These are phyloP conservation scores for Populus tremula DNA, from an alignment of 345 rosid species.

Conservation along the genomic window DNA sequence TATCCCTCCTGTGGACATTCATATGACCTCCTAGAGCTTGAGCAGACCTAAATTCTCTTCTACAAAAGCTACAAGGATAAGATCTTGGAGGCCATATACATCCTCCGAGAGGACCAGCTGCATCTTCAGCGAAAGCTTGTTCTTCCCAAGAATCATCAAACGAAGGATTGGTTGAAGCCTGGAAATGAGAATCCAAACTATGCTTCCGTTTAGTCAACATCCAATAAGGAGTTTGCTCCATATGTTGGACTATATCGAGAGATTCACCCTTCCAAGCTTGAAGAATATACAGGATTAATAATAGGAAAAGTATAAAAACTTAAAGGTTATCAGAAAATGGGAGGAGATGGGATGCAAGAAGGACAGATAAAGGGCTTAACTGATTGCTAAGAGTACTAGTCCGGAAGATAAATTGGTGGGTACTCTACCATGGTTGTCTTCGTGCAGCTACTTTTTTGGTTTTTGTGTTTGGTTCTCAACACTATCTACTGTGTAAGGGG, in stretches of 20 bases:
- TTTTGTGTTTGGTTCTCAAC: constrained; percentile 18
- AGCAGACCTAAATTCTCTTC: constrained; percentile 31
- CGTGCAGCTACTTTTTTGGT: constrained; percentile 25
- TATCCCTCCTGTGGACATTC: constrained; percentile 35
- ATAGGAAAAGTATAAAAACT: neutral
- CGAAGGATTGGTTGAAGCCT: constrained; percentile 20
- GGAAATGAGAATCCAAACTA: constrained; percentile 37
- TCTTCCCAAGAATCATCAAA: constrained; percentile 55
- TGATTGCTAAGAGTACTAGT: constrained; percentile 23
- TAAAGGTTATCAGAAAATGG: neutral
- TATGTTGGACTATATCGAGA: neutral
- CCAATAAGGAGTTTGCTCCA: constrained; percentile 50
- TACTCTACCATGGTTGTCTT: constrained; percentile 36
- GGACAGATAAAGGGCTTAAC: neutral
- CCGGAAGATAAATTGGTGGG: constrained; percentile 44
- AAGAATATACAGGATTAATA: neutral
- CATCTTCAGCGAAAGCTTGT: constrained; percentile 37
- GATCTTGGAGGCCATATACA: constrained; percentile 38
- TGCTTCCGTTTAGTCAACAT: constrained; percentile 47
- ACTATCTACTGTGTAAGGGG: constrained; percentile 6
- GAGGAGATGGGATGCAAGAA: neutral
- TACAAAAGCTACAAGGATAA: constrained; percentile 33
- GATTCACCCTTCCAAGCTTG: neutral
- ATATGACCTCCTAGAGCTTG: constrained; percentile 39
- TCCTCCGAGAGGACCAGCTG: constrained; percentile 27